Evolutionary conservation across 140 eudicot species (phyloP), one percentile per base, ranked within the genome.

Genomic region (Anethum foeniculum): DNA sequence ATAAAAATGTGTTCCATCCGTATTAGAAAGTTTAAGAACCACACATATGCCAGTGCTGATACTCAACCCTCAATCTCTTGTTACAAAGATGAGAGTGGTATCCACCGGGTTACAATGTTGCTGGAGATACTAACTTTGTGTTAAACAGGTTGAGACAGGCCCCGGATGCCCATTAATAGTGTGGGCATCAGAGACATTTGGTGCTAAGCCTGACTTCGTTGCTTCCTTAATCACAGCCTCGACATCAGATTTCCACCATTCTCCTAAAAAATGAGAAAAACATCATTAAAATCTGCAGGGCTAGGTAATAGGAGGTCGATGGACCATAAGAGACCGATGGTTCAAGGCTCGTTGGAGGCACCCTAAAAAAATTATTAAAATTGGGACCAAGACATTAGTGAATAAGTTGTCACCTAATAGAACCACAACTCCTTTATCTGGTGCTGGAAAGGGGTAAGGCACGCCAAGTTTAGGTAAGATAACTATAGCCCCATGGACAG

Each of bases 101-200:
- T 58, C 30, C 67, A 23, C 67, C 13, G 3, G 68, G 30, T 15
- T 60, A 60, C 15, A 60, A 60, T 60, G n/a, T 60, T n/a, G 16
- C 43, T 68, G 32, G 23, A 15, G n/a, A 71, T 71, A 36, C 46
- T 6, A 5, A 27, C 83, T 44, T 41, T 72, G 47, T 41, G 47
- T 72, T 72, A 38, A 23, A 32, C 77, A 72, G 52, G 7, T 72
- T 16, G 47, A 72, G 16, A 72, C 47, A 72, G 77, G 77, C 3
- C 77, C 77, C 1, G 77, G 77, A 41, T 34, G 51, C 16, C 77
- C 77, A 72, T 72, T 72, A 21, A 72, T 34, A 34, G 77, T 72
- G 28, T 72, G 48, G 18, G 77, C 77, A 72, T 72, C 77, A 21
- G 77, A 72, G 48, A 72, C 77, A 72, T 72, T 72, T 41, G 77